Conservation (phyloP, 768 basidiomycete species). For the Rubroboletus satanas region DNA sequence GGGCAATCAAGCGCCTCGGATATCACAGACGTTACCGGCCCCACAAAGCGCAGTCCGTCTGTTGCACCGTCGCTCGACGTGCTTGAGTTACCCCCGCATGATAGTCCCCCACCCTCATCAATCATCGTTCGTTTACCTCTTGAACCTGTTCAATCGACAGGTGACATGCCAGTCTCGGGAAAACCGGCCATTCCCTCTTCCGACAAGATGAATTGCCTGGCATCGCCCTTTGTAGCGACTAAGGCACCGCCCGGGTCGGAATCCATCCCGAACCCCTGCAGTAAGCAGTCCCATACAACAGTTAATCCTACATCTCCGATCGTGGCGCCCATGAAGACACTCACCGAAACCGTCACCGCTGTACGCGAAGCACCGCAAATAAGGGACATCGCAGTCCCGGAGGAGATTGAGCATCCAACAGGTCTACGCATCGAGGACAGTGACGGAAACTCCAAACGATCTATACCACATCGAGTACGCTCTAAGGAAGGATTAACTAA, state of each 20-base stretch:
- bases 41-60: neutral
- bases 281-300: neutral
- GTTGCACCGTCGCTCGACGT: constrained; percentile 11
- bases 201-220: constrained; percentile 7
- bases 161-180: neutral
- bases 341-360: neutral
- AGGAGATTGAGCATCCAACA: neutral
- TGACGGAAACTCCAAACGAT: constrained; percentile 1
- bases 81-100: constrained; percentile 9
- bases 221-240: constrained; percentile 14
- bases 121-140: constrained; percentile 22
- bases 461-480: neutral
- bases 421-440: neutral
- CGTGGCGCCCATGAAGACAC: neutral
- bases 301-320: constrained; percentile 1
- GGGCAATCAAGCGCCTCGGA: neutral
- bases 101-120: constrained; percentile 18
- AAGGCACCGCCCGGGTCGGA: constrained; percentile 1
- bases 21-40: neutral
- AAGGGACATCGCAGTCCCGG: neutral
- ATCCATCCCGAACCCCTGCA: neutral
- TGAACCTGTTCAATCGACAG: constrained; percentile 1
- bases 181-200: neutral
- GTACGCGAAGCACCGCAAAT: neutral
- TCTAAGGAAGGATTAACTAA: neutral